phyloP scores from a whole-genome alignment of 495 filamentous ascomycete species.

The Astrothelium subdiscretum region DNA sequence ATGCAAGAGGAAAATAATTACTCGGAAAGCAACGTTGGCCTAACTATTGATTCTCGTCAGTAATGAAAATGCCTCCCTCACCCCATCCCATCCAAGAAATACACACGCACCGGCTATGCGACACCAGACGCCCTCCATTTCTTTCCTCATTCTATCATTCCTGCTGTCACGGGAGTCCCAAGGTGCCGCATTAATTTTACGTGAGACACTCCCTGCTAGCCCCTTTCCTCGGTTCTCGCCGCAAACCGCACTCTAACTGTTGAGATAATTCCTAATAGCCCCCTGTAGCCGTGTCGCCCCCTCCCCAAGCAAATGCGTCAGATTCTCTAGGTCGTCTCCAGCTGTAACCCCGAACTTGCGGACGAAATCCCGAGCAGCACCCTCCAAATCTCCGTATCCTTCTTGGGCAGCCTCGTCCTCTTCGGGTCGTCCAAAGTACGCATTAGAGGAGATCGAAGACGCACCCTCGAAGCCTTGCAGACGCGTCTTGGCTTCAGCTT shows the following conservation, averaged over 20 bases:
- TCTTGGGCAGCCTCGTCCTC: conserved; percentile 56
- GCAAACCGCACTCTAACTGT: conserved; percentile 35
- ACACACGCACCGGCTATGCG: background rate
- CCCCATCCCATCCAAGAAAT: background rate
- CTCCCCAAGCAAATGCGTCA: conserved; percentile 70
- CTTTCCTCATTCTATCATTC: background rate
- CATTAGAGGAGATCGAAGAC: conserved; percentile 82
- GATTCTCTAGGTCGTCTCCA: conserved; percentile 85
- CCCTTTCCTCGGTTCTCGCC: background rate
- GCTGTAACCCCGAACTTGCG: conserved; percentile 90
- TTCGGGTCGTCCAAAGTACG: conserved; percentile 86
- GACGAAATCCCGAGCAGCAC: conserved; percentile 88
- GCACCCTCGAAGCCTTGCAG: conserved; percentile 90
- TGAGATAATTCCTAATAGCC: conserved; percentile 76
- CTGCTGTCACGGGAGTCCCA: background rate
- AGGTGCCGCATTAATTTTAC: background rate
- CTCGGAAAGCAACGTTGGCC: background rate
- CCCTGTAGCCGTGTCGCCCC: conserved; percentile 76
- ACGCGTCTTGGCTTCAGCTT: conserved; percentile 74
- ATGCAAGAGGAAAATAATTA: background rate
- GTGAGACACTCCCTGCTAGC: background rate
- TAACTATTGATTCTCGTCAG: background rate
- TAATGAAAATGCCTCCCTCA: background rate
- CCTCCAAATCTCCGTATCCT: conserved; percentile 75
- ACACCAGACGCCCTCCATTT: background rate